Evolutionary conservation across 139 green algal species (phyloP), one percentile per base, ranked within the genome.

Genomic region (Deuterostichococcus epilithicus): DNA sequence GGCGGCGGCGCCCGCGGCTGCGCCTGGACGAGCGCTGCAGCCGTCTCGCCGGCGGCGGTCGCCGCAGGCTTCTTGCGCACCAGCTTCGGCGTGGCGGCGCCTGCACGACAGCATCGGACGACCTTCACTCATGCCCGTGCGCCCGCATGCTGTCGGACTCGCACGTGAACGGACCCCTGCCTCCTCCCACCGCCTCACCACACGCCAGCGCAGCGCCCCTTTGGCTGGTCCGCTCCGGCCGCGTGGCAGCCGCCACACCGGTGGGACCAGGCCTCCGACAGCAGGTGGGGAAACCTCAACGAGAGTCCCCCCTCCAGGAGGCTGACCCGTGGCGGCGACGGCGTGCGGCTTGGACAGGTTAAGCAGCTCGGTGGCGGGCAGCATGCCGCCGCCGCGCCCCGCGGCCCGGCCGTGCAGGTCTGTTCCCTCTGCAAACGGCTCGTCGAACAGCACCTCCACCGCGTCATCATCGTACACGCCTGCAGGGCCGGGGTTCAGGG

Each of bases 361-460:
- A 66, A 91, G 78, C 36, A 90, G 71, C 20, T 84, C 36, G 5
- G 38, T 3, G 26, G 68, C 10, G 2, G 81, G 45, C 18, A 88
- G 30, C 32, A 91, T 81, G 52, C 68, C 52, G 38, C 86, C 86
- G 25, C 68, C 42, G 36, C 52, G 39, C 30, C 74, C 68, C 2
- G 68, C 68, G 65, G 74, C 82, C 35, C 83, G 77, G 32, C 86
- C 86, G 52, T 83, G 78, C 39, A 91, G 79, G 78, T 88, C 82
- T 5, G 33, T 80, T 72, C 86, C 86, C n/a, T 81, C 82, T 5
- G 75, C 30, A 42, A 90, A 85, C 15, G 75, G 72, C 0, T 3
- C 30, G 34, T 91, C 86, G 77, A 90, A 91, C 70, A 91, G 67
- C 25, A 91, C 87, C 83, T 98, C 94, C 37, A 90, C 75, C 0